Base-by-base conservation (phyloP, 208 protist species). In the Acanthamoeba castellanii region DNA sequence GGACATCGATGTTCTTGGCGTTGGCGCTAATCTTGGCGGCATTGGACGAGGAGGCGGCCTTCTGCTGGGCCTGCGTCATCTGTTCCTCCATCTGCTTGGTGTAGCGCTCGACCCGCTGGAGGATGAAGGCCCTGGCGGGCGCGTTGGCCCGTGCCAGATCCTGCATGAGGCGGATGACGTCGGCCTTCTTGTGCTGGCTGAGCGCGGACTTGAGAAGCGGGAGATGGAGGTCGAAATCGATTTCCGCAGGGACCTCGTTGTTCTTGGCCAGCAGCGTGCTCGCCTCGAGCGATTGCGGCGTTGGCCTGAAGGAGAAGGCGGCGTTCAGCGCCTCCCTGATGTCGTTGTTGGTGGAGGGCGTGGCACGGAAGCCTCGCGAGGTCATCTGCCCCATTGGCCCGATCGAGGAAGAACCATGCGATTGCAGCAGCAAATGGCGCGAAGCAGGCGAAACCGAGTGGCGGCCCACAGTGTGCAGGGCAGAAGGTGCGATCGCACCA, bases 71-170 rank as follows among this genome's bases (percentile, higher is more conserved):
- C 13, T 30, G 30, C 16, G 30, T n/a, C 70, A 42, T 78, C 37
- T 78, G 22, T n/a, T 78, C 30, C 11, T 78, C 70, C 70, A 78
- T 45, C 30, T 78, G n/a, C 70, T 78, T 78, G 30, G 30, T 78
- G 30, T 37, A 78, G 30, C 16, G 11, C 70, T 78, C 70, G 6
- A 78, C 37, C 9, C 70, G 70, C 7, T 9, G 6, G 6, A 45
- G 32, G 70, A 78, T 78, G 70, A 78, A 25, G 70, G n/a, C 70
- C 32, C 16, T 34, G 32, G 70, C 70, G 30, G 70, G 7, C 16
- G 32, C 32, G 70, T 78, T 78, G 70, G 8, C 37, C 70, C n/a
- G 13, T 6, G 70, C 70, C 70, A 78, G 70, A 6, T 78, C 70
- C 32, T 45, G 70, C 70, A 78, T 78, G 32, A 78, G 70, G 70